Base-by-base conservation (phyloP, 2,329 filamentous ascomycete genomes). In the Fusarium nodosum region DNA sequence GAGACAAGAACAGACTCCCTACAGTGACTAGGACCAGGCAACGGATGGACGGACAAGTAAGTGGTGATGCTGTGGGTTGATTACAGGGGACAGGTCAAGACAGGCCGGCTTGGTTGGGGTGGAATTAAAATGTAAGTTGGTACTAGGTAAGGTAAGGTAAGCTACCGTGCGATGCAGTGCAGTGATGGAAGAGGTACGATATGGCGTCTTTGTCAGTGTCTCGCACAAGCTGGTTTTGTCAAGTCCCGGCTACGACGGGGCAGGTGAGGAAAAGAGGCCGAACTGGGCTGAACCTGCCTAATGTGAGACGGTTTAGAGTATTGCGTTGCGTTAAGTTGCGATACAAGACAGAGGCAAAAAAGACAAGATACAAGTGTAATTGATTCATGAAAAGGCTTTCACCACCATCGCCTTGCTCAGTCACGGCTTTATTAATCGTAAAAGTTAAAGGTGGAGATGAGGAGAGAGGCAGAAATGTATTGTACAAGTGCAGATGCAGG, bases 51-150 rank as follows among this genome's bases (percentile, higher is more conserved):
- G 42, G 42, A n/a, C 42, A n/a, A 28, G 42, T 62, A n/a, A 28
- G 42, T 62, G 70, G 71, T 72, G 72, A 74, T 74, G 72, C 63
- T 72, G 58, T 70, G 68, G 63, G 72, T 52, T 51, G 47, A 39
- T 60, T 70, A 60, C 68, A 72, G 71, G 71, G 72, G 72, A 74
- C 72, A 65, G 68, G 64, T 71, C 48, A 52, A 41, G 48, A 52
- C 33, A 26, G 34, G 26, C 48, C 36, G 48, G 48, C 26, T 28
- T 41, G 34, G 36, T 52, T 28, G 48, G 48, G 48, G 50, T 71
- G 67, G 70, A 68, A 69, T 72, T 58, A 52, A 52, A 52, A 41
- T 41, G 36, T 38, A 38, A 16, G 47, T 26, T 20, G n/a, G 46
- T 44, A 30, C 28, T 30, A 28, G 71, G 61, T 60, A 72, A 36